These are phyloP conservation scores for Globisporangium okanoganense DNA, from an alignment of 352 stramenopile species.

Conservation along the genomic window DNA sequence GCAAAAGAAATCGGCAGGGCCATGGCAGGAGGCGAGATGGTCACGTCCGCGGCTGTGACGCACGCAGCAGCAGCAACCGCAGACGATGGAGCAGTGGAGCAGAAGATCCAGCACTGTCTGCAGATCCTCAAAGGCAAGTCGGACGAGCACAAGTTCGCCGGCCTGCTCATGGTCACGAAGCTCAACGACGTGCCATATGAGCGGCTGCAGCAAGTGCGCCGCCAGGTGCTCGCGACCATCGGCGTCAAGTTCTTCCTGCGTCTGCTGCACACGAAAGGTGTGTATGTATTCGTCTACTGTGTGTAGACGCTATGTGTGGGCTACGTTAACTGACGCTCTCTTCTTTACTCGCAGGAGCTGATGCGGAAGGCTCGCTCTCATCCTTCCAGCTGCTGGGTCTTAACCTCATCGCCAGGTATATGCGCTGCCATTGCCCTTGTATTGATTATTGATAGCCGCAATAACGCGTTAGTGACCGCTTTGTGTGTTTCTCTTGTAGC, in stretches of 20 bases:
- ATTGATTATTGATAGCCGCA: neutral
- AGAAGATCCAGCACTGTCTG: constrained; percentile 48
- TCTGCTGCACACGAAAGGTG: constrained; percentile 74
- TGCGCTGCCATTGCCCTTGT: neutral
- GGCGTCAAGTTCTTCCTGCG: constrained; percentile 73
- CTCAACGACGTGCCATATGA: constrained; percentile 40
- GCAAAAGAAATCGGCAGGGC: neutral
- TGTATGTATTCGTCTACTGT: neutral
- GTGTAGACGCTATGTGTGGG: neutral
- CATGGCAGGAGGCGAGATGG: constrained; percentile 6
- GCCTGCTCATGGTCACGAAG: constrained; percentile 86
- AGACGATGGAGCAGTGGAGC: constrained; percentile 1
- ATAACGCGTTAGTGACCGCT: neutral
- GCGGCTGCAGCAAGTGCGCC: constrained; percentile 45
- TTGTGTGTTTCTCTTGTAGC: constrained; percentile 22
- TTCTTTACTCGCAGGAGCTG: constrained; percentile 25
- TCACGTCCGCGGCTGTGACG: neutral
- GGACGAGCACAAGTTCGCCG: constrained; percentile 87
- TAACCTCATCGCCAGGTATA: constrained; percentile 76
- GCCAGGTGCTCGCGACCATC: constrained; percentile 58
- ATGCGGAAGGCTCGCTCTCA: constrained; percentile 46
- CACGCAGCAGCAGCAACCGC: neutral
- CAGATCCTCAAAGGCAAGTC: constrained; percentile 60
- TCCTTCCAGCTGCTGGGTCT: constrained; percentile 74
- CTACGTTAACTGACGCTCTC: neutral